phyloP scores from a whole-genome alignment of 208 protist species.

The Trypanosomatidae sp. region DNA sequence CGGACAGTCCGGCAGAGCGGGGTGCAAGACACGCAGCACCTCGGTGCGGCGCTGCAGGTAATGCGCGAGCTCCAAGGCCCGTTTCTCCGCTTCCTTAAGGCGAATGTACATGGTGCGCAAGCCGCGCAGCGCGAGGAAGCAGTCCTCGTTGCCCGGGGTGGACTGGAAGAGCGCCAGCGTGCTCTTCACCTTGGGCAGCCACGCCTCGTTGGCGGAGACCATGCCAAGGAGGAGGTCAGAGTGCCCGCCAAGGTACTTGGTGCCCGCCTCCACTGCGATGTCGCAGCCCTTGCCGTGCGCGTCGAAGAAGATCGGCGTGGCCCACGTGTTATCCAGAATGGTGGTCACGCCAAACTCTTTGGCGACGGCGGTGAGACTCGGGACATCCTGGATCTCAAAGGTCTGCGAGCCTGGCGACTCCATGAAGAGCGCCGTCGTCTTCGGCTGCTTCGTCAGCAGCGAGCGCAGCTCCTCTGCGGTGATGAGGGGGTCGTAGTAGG shows the following conservation, averaged over 20 bases:
- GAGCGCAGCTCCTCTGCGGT: constrained; percentile 27
- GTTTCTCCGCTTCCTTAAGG: constrained; percentile 24
- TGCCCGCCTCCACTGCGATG: constrained; percentile 38
- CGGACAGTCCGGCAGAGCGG: constrained; percentile 7
- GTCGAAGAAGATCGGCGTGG: constrained; percentile 34
- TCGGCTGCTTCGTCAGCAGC: constrained; percentile 25
- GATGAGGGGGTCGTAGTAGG: constrained; percentile 38
- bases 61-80: constrained; percentile 1
- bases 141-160: constrained; percentile 30
- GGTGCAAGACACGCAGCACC: constrained; percentile 8
- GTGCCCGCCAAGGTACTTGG: constrained; percentile 39
- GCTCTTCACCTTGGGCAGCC: constrained; percentile 19
- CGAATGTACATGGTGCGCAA: constrained; percentile 20
- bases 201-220: constrained; percentile 27
- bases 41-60: background rate
- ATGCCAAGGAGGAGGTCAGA: constrained; percentile 37
- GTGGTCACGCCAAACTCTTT: constrained; percentile 17
- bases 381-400: constrained; percentile 35
- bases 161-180: constrained; percentile 25
- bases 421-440: constrained; percentile 29
- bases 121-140: constrained; percentile 18
- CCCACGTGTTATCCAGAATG: constrained; percentile 37
- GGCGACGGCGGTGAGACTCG: constrained; percentile 22
- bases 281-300: constrained; percentile 32
- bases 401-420: constrained; percentile 35